Evolutionary conservation across 305 asterid species (phyloP).

Genomic region (Euphrasia arctica): DNA sequence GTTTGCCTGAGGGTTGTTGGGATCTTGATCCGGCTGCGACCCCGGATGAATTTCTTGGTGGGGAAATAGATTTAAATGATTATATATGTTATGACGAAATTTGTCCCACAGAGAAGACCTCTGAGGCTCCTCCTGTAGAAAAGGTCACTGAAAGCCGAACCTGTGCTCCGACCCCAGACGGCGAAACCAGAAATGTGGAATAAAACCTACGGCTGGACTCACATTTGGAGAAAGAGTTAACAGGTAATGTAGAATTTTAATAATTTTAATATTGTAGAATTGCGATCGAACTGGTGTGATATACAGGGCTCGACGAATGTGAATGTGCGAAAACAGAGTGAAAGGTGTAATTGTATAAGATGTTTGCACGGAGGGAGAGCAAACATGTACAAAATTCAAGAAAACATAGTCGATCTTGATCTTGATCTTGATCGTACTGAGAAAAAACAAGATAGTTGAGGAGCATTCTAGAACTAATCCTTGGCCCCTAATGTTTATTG

Average conservation of each 20-base stretch:
- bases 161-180: neutral
- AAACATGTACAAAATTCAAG: neutral
- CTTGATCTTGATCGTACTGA: too few relatives aligned
- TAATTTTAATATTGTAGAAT: neutral
- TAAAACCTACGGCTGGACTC: neutral
- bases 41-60: slow-evolving; percentile 80
- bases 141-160: neutral
- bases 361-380: neutral
- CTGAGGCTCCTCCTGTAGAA: neutral
- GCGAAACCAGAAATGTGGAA: neutral
- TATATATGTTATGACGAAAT: neutral
- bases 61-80: slow-evolving; percentile 23
- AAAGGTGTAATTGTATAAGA: neutral
- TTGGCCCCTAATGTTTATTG: neutral
- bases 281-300: neutral
- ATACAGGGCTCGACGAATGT: neutral
- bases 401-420: too few relatives aligned
- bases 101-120: neutral
- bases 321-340: neutral
- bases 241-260: neutral
- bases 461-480: neutral
- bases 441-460: neutral
- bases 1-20: slow-evolving; percentile 91
- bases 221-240: neutral
- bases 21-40: slow-evolving; percentile 99